Percentiles rank a stretch among this genome's conserved stretches.
These are phyloP conservation scores for Amauroascus verrucosus DNA, from an alignment of 2,329 filamentous ascomycete species.

Conservation along the genomic window DNA sequence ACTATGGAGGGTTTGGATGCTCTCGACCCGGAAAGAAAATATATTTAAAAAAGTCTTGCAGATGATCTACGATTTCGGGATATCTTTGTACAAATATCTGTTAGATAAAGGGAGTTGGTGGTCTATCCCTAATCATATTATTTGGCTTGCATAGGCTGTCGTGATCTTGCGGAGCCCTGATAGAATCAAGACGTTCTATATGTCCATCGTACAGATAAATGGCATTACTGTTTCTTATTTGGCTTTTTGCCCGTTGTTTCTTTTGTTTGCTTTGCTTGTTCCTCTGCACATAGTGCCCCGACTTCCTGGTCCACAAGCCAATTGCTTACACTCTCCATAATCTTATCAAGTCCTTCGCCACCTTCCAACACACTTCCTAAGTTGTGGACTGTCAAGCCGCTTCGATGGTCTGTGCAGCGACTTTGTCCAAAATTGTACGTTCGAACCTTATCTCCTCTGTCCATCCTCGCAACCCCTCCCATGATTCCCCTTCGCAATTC, in stretches of 20 bases:
- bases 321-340: constrained; percentile 66
- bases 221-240: background rate
- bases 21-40: constrained; percentile 72
- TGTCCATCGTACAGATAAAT: too few relatives aligned
- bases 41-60: constrained; percentile 48
- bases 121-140: background rate
- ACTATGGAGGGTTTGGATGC: constrained; percentile 76
- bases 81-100: constrained; percentile 1
- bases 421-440: constrained; percentile 78
- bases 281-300: constrained; percentile 53
- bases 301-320: constrained; percentile 72
- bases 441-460: constrained; percentile 83
- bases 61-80: background rate
- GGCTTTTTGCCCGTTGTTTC: background rate
- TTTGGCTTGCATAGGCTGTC: background rate
- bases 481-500: constrained; percentile 67
- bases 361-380: constrained; percentile 71
- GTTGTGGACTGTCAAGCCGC: constrained; percentile 67
- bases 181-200: too few relatives aligned
- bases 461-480: constrained; percentile 65
- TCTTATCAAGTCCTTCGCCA: constrained; percentile 57
- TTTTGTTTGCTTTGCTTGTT: background rate
- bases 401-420: constrained; percentile 80
- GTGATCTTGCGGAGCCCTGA: background rate
- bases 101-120: background rate